Base-by-base conservation (phyloP, 2,329 filamentous ascomycete species). In the Pleurostoma richardsiae region DNA sequence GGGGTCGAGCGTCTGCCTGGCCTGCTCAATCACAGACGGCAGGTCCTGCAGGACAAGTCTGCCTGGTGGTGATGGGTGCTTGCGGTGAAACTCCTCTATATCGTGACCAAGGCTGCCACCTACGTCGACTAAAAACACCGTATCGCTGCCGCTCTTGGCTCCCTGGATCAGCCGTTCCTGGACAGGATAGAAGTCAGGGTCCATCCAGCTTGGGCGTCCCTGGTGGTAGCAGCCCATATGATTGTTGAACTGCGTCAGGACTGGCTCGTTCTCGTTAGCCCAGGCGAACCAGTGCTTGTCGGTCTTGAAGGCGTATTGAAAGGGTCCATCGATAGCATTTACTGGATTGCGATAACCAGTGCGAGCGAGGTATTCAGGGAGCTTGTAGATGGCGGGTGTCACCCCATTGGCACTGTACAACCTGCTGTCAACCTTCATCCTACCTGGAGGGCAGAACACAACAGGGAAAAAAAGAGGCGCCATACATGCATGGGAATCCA, bases 61-160 rank as follows among this genome's bases (percentile, higher is more conserved):
- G 6, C 57, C 56, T 5, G 49, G 46, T 5, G 49, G 44, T 29
- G 47, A 41, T 4, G 55, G 53, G 36, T 49, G 54, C 30, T 48
- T 39, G 6, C 46, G 30, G 27, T 53, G 44, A 29, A 68, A 67
- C 30, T 62, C 60, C 10, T 54, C 55, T 4, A 68, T 46, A 41
- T 69, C 64, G 41, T 69, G 63, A 0, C 67, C 66, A 4, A 63
- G 45, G 3, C 57, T 57, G 5, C 67, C 66, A 30, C 59, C 66
- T 6, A 69, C 50, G 39, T 70, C 67, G 1, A 69, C 62, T 4
- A 70, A 48, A 2, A 66, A 46, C 10, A 53, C 44, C 0, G 56
- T 55, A 4, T 58, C 54, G 5, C 52, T 41, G 3, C 41, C 45
- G 3, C 49, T 36, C 10, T 65, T 58, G 10, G 57, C 53, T 1